Base-by-base conservation (phyloP, 495 filamentous ascomycete genomes). In the Acidomyces sp. region DNA sequence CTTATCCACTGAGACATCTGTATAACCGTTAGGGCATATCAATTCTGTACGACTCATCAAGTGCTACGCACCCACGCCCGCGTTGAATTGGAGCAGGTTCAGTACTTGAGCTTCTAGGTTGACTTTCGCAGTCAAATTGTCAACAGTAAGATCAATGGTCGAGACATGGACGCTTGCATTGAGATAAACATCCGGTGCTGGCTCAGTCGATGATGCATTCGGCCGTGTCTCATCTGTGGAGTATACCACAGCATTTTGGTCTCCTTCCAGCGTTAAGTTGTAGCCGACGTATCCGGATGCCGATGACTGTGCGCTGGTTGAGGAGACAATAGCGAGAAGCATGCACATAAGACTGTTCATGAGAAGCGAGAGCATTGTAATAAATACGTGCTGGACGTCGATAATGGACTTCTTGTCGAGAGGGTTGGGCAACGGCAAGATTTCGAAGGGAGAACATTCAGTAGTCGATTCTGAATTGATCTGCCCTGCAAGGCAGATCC, bases 121-220 rank as follows among this genome's bases (percentile, higher is more conserved):
- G 53, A 75, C 61, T 47, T 74, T 71, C 30, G 71, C 71, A 6
- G 70, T 72, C 42, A 75, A 60, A 54, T 75, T 75, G 35, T 64
- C 54, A 13, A 74, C 71, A 24, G 62, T 50, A 19, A 75, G 63
- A 51, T 62, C 54, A 55, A 75, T 73, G 41, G 65, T 58, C 15
- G 65, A 62, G 7, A 75, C 69, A 15, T 59, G 57, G 0, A 74
- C 67, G 1, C 59, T 60, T 3, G 70, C 71, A 50, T 74, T 72
- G 32, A 74, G 64, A 46, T 64, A 73, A 25, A 75, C 67, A 41
- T 75, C 71, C 12, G 71, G 71, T 33, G 60, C 55, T 6, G 60
- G 53, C 9, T 53, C 37, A 12, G 59, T 56, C 6, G 62, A 43
- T 22, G 55, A 57, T 15, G 63, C 60, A 33, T 62, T 63, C 5